Evolutionary conservation across 2,329 filamentous ascomycete species (phyloP), one percentile per base, ranked within the genome.

Genomic region (Aquanectria penicillioides): DNA sequence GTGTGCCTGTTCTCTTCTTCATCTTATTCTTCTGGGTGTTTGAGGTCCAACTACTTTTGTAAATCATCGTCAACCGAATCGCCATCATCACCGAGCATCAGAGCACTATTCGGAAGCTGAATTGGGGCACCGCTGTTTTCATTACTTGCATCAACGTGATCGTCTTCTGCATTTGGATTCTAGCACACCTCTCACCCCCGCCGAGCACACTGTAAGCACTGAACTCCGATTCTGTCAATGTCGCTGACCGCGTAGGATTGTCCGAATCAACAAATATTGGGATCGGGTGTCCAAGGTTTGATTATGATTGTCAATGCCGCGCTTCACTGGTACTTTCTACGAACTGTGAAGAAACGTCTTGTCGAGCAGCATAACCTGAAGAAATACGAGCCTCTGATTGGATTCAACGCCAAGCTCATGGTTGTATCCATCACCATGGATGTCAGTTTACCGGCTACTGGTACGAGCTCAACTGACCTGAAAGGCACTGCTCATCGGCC

Each of bases 1-100:
- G 75, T 2, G 52, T 76, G 1, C 71, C 72, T 0, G 65, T 75
- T 0, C 57, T 77, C 5, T 76, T 78, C 56, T 76, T 76, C 26
- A 73, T 78, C 29, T 59, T 77, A 0, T 63, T 75, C 54, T 58
- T 80, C 57, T 81, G 80, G 78, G 74, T 77, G 0, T 74, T 81
- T 22, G 72, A 82, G 57, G 77, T 84, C 12, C 83, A 85, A 58
- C 71, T 83, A 2, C 64, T 85, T 2, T 77, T 84, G 72, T 82
- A 85, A 62, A 85, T 86, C 41, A 83, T 85, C 62, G 80, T 84
- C 68, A 85, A 85, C 63, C 78, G 83, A 50, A 80, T 84, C 18
- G 75, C 78, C 0, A 76, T 86, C 33, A 78, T 85, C 29, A 75
- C 79, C 11, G 76, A 80, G 12, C 71, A 78, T 40, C 73, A 71